A percentile compares a stretch with the other conserved stretches of the same genome.
phyloP scores from a whole-genome alignment of 169 alveolate species.

The Cryptosporidium ryanae region DNA sequence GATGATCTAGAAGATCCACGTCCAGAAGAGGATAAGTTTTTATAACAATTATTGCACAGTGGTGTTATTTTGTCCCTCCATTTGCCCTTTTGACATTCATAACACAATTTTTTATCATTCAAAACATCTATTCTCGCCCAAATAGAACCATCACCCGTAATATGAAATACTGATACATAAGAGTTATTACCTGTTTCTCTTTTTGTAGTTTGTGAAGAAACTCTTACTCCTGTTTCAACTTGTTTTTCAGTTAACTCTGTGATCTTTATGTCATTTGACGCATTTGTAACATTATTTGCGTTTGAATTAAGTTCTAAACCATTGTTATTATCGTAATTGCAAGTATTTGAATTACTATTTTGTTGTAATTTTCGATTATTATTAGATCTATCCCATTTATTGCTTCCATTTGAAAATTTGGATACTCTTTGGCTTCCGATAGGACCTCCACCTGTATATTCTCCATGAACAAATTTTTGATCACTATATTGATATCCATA shows the following conservation, averaged over 20 bases:
- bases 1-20: not conserved
- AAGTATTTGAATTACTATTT: not conserved
- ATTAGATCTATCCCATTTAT: conserved; percentile 65
- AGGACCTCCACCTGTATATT: conserved; percentile 10
- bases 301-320: not conserved
- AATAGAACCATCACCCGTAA: conserved; percentile 47
- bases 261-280: not conserved
- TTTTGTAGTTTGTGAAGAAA: not conserved
- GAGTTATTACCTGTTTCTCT: not conserved
- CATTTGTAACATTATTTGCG: not conserved
- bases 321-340: not conserved
- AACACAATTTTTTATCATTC: conserved; percentile 40
- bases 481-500: not conserved
- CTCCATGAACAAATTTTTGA: not conserved
- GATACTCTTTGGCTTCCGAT: conserved; percentile 14
- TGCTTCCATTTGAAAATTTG: conserved; percentile 57
- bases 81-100: conserved; percentile 59
- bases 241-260: conserved; percentile 2
- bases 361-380: not conserved
- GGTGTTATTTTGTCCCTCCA: conserved; percentile 74
- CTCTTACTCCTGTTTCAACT: conserved; percentile 53
- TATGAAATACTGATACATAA: conserved; percentile 20
- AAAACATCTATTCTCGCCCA: conserved; percentile 45
- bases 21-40: conserved; percentile 18
- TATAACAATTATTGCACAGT: conserved; percentile 49